Percentiles rank a stretch among this genome's conserved stretches.
Evolutionary conservation across 225 moss, liverwort and hornwort genomes (phyloP).

Genomic region (Climacium dendroides): DNA sequence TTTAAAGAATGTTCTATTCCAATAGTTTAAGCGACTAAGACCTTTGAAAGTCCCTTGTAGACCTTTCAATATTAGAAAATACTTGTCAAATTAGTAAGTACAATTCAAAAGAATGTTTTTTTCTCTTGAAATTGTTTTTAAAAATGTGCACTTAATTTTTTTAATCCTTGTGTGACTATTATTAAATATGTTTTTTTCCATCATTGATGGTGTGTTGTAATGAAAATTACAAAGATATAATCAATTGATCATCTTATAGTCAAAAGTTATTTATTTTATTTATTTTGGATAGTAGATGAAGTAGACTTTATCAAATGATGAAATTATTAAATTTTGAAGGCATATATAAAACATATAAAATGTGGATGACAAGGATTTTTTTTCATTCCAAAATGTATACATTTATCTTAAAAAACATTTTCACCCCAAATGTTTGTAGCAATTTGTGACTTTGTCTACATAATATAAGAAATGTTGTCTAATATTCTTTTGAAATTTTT

Average conservation of each 20-base stretch:
- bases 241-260: not conserved
- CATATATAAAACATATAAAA: not conserved
- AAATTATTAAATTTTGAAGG: not conserved
- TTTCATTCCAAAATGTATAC: not conserved
- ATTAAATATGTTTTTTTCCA: not conserved
- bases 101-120: too few species aligned
- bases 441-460: not conserved
- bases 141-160: too few species aligned
- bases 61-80: not conserved
- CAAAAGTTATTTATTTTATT: not conserved
- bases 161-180: too few species aligned
- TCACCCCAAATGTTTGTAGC: not conserved
- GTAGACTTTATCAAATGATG: not conserved
- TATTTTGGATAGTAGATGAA: not conserved
- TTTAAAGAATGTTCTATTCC: not conserved
- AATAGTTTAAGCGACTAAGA: accelerated
- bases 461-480: not conserved
- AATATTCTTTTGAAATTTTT: not conserved
- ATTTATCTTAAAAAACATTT: not conserved
- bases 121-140: too few species aligned
- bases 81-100: not conserved
- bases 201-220: not conserved
- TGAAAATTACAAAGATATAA: not conserved
- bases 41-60: not conserved
- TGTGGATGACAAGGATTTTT: not conserved